Conservation (phyloP, 2,329 filamentous ascomycete genomes). For the Shiraia sp. region DNA sequence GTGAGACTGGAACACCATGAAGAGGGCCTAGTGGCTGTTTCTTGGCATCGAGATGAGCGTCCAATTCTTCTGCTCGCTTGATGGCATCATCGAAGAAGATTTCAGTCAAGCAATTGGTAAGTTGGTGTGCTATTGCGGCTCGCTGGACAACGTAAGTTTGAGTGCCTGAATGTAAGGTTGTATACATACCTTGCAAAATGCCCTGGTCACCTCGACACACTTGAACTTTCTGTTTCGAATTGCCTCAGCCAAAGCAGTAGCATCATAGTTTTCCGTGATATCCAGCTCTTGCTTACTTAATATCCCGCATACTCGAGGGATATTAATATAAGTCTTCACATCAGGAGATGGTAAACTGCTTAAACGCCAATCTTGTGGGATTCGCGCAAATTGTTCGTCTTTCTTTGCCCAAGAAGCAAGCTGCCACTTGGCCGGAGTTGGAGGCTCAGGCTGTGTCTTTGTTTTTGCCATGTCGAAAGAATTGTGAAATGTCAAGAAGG, state of each 20-base stretch:
- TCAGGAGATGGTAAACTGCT: constrained; percentile 19
- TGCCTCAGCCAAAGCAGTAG: constrained; percentile 43
- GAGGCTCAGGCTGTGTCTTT: constrained; percentile 7
- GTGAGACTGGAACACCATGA: constrained; percentile 52
- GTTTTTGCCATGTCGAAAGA: constrained; percentile 16
- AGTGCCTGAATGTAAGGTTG: not conserved
- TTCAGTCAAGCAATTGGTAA: constrained; percentile 49
- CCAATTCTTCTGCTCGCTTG: constrained; percentile 41
- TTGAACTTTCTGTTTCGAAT: constrained; percentile 42
- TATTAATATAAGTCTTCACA: constrained; percentile 43
- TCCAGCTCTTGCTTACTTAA: constrained; percentile 55
- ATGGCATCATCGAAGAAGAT: constrained; percentile 44
- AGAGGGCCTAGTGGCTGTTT: constrained; percentile 49
- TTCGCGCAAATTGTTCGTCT: constrained; percentile 45
- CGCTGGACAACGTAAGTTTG: constrained; percentile 29
- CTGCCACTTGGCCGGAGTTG: constrained; percentile 41
- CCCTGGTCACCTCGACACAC: constrained; percentile 44
- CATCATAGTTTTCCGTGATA: constrained; percentile 61
- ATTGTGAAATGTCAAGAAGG: constrained; percentile 4
- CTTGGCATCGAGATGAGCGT: constrained; percentile 46
- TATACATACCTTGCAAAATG: constrained; percentile 49
- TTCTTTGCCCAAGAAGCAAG: constrained; percentile 49
- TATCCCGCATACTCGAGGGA: constrained; percentile 59
- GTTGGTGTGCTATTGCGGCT: constrained; percentile 53
- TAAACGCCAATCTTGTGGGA: constrained; percentile 53